Conservation (phyloP, 2,329 filamentous ascomycete genomes). For the Talaromyces piceae region DNA sequence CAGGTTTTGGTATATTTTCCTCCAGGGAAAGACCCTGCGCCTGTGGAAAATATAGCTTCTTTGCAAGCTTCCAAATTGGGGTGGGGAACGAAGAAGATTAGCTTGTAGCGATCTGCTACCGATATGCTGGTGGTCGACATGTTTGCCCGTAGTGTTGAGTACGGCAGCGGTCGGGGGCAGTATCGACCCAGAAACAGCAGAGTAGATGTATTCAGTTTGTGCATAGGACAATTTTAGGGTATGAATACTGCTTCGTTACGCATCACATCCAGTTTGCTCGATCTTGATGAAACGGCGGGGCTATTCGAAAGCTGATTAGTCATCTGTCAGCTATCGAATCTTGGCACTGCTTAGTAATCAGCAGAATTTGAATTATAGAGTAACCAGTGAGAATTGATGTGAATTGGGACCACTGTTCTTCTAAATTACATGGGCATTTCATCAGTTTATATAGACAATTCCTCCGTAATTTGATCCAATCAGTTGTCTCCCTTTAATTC, state of each 20-base stretch:
- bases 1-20: slow-evolving; percentile 34
- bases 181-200: neutral
- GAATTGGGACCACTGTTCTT: too few relatives aligned
- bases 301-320: slow-evolving; percentile 2
- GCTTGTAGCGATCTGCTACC: slow-evolving; percentile 30
- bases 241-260: too few relatives aligned
- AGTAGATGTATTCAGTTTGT: neutral
- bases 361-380: too few relatives aligned
- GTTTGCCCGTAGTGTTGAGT: slow-evolving; percentile 4
- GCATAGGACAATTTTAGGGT: neutral
- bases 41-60: slow-evolving; percentile 35
- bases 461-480: too few relatives aligned
- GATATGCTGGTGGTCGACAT: slow-evolving; percentile 18
- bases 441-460: too few relatives aligned
- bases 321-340: too few relatives aligned
- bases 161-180: neutral
- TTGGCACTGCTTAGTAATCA: too few relatives aligned
- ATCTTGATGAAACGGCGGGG: neutral
- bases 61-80: slow-evolving; percentile 34
- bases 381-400: too few relatives aligned
- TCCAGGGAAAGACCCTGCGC: slow-evolving; percentile 35
- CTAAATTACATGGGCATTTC: too few relatives aligned
- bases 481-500: too few relatives aligned
- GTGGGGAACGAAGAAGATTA: slow-evolving; percentile 38
- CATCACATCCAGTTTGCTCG: neutral